phyloP scores from a whole-genome alignment of 345 rosid genomes.

The Cardiospermum halicacabum region DNA sequence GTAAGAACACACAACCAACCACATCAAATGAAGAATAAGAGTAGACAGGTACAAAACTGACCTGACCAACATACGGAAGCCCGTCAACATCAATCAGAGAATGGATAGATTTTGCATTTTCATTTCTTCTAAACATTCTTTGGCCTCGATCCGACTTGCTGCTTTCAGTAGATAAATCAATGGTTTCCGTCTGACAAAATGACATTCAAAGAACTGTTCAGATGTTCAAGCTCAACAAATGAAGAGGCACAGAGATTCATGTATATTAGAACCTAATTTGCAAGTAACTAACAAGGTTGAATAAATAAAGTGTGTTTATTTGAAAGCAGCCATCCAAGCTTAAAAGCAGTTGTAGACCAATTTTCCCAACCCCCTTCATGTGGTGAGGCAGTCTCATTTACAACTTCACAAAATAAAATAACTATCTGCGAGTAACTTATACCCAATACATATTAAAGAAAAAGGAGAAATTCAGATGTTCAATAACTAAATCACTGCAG shows the following conservation, averaged over 20 bases:
- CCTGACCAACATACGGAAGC: conserved; percentile 95
- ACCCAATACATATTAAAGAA: too few species aligned
- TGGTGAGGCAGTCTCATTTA: too few species aligned
- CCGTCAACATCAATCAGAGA: conserved; percentile 80
- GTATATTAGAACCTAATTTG: neutral
- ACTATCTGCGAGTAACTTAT: too few species aligned
- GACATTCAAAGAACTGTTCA: neutral
- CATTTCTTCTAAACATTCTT: conserved; percentile 55
- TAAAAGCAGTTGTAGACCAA: too few species aligned
- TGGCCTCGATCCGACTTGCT: conserved; percentile 41
- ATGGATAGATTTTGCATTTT: conserved; percentile 39
- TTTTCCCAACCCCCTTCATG: too few species aligned
- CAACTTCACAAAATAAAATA: too few species aligned
- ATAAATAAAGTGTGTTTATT: too few species aligned
- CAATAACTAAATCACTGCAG: too few species aligned
- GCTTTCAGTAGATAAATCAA: conserved; percentile 60
- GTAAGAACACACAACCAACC: neutral
- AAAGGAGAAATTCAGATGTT: too few species aligned
- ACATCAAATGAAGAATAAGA: neutral
- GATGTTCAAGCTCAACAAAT: neutral
- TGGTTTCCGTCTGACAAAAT: conserved; percentile 69
- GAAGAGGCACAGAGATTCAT: neutral
- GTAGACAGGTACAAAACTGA: conserved; percentile 20
- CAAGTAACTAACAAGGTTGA: neutral
- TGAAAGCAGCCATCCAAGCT: too few species aligned